A percentile compares a stretch with the other conserved stretches of the same genome.
Conservation (phyloP, 139 green algal species). For the Klebsormidium nitens region DNA sequence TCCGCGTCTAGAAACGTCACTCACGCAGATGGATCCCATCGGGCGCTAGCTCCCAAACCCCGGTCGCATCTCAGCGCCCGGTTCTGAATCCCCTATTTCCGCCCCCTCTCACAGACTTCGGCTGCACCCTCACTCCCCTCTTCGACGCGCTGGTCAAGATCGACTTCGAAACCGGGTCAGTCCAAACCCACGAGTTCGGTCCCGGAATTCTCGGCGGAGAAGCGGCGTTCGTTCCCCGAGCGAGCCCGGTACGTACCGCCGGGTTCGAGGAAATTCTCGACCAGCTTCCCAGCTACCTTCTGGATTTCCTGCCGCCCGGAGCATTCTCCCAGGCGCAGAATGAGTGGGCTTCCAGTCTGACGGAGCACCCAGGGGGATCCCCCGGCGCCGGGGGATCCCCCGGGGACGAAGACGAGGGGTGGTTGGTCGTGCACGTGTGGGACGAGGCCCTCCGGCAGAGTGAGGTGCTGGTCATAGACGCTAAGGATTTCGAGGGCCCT, state of each 20-base stretch:
- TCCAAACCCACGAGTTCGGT: slow-evolving; percentile 39
- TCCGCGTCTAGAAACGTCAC: no score
- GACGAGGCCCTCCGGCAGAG: slow-evolving; percentile 32
- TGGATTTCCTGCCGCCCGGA: no score
- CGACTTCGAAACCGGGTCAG: not conserved
- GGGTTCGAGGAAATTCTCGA: not conserved
- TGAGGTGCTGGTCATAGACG: slow-evolving; percentile 59
- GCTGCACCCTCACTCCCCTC: slow-evolving; percentile 9
- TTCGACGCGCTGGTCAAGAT: slow-evolving; percentile 23
- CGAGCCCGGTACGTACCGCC: no score
- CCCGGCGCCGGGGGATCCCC: not conserved
- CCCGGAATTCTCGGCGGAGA: slow-evolving; percentile 49
- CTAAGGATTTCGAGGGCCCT: slow-evolving; percentile 32
- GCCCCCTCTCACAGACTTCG: no score
- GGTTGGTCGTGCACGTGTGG: slow-evolving; percentile 60
- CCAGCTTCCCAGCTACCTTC: slow-evolving; percentile 5
- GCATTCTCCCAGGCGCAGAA: no score
- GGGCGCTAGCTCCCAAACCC: no score
- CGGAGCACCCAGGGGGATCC: no score
- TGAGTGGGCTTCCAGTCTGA: no score
- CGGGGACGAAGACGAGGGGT: slow-evolving; percentile 63
- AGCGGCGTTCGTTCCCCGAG: slow-evolving; percentile 57
- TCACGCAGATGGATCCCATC: no score
- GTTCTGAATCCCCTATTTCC: no score
- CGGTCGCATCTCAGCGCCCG: no score